Evolutionary conservation across 352 stramenopile species (phyloP).

Genomic region (Halophytophthora batemanensis): DNA sequence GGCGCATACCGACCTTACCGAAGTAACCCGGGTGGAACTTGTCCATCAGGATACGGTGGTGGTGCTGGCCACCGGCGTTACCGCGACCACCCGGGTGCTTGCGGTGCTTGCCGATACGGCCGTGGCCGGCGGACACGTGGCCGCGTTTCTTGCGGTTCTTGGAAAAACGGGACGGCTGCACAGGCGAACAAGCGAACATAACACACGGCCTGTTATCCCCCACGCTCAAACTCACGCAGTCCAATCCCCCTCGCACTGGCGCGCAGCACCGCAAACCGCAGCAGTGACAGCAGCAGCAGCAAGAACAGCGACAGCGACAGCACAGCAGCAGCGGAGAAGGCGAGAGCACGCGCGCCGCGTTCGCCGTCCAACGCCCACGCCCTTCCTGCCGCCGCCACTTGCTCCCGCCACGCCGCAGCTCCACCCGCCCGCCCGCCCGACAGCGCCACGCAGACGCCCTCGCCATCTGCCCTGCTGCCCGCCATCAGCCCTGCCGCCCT

Average conservation of each 20-base stretch:
- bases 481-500: conserved; percentile 1
- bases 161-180: conserved; percentile 83
- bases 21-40: conserved; percentile 99
- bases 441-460: too few relatives aligned
- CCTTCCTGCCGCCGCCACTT: not conserved
- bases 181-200: conserved; percentile 44
- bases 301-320: too few relatives aligned
- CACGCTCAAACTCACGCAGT: conserved; percentile 5
- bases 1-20: conserved; percentile 99
- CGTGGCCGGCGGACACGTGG: conserved; percentile 98
- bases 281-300: too few relatives aligned
- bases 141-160: conserved; percentile 99
- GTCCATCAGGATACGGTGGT: conserved; percentile 99
- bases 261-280: not conserved
- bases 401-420: not conserved
- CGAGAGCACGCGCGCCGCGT: not conserved
- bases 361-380: not conserved
- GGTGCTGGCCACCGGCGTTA: conserved; percentile 99
- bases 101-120: conserved; percentile 99
- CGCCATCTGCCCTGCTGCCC: too few relatives aligned
- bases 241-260: not conserved
- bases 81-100: conserved; percentile 99
- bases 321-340: too few relatives aligned
- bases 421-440: not conserved
- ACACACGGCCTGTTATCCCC: conserved; percentile 45